These are phyloP conservation scores for Discostella stelligera DNA, from an alignment of 352 stramenopile genomes.

Conservation along the genomic window DNA sequence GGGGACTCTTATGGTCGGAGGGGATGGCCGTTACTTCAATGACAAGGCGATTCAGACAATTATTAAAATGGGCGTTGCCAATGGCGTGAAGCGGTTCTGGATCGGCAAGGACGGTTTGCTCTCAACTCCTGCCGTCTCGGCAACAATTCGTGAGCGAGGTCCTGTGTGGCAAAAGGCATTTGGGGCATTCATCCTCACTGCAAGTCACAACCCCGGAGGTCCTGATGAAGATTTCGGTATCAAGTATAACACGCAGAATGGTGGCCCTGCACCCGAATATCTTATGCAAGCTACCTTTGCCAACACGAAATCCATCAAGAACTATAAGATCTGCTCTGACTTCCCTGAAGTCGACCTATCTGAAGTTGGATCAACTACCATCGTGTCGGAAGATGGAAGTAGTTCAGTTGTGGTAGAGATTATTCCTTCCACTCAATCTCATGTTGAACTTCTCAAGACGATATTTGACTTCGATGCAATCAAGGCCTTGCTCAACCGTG, in stretches of 20 bases:
- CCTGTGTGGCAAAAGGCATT: slow-evolving; percentile 91
- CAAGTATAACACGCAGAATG: slow-evolving; percentile 99
- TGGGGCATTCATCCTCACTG: slow-evolving; percentile 98
- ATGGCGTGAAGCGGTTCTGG: slow-evolving; percentile 88
- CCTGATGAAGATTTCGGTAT: slow-evolving; percentile 98
- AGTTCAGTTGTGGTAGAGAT: slow-evolving; percentile 92
- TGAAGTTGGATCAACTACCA: slow-evolving; percentile 67
- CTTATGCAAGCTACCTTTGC: slow-evolving; percentile 96
- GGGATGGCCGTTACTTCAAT: slow-evolving; percentile 93
- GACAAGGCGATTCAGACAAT: slow-evolving; percentile 96
- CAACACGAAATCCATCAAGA: slow-evolving; percentile 92
- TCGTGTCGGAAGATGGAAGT: slow-evolving; percentile 75
- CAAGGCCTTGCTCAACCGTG: slow-evolving; percentile 90
- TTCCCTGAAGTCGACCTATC: slow-evolving; percentile 84
- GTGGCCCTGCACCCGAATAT: slow-evolving; percentile 95
- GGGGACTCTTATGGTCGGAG: slow-evolving; percentile 95
- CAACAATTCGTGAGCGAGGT: slow-evolving; percentile 91
- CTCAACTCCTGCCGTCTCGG: slow-evolving; percentile 96
- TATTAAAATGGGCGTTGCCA: slow-evolving; percentile 96
- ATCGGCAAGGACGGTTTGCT: slow-evolving; percentile 93
- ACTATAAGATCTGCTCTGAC: slow-evolving; percentile 88
- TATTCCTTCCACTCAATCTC: slow-evolving; percentile 93
- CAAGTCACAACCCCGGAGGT: slow-evolving; percentile 98
- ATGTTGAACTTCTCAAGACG: slow-evolving; percentile 94
- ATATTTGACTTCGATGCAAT: slow-evolving; percentile 99